A percentile compares a stretch with the other conserved stretches of the same genome.
phyloP scores from a whole-genome alignment of 208 protist species.

The Novymonas esmeraldas region DNA sequence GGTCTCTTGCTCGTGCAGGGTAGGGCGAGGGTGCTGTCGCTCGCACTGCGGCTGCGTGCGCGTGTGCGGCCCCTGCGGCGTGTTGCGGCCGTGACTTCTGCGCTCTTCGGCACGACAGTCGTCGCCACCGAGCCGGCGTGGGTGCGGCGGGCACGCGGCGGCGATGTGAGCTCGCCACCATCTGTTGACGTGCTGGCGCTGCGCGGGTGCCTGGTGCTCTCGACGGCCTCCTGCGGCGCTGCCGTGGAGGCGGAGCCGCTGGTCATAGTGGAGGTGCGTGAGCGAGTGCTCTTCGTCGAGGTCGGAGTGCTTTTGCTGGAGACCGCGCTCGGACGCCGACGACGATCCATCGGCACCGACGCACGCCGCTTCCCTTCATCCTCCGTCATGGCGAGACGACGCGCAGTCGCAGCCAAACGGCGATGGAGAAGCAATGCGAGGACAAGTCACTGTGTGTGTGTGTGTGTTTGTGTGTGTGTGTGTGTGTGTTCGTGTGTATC shows the following conservation, averaged over 20 bases:
- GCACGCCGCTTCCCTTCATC: not conserved
- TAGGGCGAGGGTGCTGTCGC: not conserved
- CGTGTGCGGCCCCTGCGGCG: not conserved
- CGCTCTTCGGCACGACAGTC: not conserved
- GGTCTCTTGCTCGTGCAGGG: not conserved
- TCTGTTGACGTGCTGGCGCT: not conserved
- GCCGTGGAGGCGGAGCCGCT: not conserved
- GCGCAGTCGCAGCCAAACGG: not conserved
- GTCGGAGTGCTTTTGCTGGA: not conserved
- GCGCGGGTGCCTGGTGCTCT: not conserved
- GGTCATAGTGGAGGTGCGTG: not conserved
- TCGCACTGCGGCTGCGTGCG: not conserved
- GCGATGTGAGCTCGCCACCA: not conserved
- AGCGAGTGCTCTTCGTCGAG: not conserved
- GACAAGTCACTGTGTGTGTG: not conserved
- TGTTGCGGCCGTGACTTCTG: not conserved
- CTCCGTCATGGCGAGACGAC: not conserved
- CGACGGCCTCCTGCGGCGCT: not conserved
- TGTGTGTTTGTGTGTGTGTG: not conserved
- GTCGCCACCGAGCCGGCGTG: not conserved
- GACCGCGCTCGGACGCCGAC: not conserved
- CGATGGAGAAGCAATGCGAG: not conserved
- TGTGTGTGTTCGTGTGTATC: not conserved
- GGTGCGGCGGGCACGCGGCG: not conserved
- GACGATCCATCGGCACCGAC: not conserved